Conservation (phyloP, 768 basidiomycete species). For the Boletus rex-veris region DNA sequence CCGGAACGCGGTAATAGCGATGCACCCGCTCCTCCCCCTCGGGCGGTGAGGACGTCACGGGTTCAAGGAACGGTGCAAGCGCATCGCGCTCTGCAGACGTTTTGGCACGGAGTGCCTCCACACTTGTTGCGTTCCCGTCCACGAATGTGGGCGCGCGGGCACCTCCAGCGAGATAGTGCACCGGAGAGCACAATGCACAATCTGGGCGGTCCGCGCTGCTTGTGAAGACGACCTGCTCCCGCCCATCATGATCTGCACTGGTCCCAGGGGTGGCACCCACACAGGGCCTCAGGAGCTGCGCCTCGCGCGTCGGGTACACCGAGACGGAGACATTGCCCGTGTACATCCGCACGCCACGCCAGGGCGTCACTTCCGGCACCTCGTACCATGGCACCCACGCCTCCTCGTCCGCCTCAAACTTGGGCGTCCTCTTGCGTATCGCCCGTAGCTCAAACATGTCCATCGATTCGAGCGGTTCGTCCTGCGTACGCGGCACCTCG, state of each 20-base stretch:
- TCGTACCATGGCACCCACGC: background rate
- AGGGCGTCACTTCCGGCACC: background rate
- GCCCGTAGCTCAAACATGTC: background rate
- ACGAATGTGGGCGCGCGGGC: background rate
- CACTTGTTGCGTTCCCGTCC: background rate
- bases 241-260: too few species aligned
- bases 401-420: background rate
- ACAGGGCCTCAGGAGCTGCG: background rate
- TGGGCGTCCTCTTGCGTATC: background rate
- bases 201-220: too few species aligned
- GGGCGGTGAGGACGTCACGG: background rate
- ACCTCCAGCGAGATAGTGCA: background rate
- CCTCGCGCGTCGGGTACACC: background rate
- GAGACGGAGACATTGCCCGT: background rate
- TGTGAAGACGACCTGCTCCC: background rate
- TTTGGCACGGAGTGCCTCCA: background rate
- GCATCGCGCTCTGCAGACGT: background rate
- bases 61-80: background rate
- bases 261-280: background rate
- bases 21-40: background rate
- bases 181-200: background rate
- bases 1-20: background rate
- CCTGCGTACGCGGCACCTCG: background rate
- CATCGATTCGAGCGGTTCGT: background rate
- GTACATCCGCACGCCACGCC: background rate